phyloP scores from a whole-genome alignment of 805 yeast genomes.

The Sungouiella thailandica region DNA sequence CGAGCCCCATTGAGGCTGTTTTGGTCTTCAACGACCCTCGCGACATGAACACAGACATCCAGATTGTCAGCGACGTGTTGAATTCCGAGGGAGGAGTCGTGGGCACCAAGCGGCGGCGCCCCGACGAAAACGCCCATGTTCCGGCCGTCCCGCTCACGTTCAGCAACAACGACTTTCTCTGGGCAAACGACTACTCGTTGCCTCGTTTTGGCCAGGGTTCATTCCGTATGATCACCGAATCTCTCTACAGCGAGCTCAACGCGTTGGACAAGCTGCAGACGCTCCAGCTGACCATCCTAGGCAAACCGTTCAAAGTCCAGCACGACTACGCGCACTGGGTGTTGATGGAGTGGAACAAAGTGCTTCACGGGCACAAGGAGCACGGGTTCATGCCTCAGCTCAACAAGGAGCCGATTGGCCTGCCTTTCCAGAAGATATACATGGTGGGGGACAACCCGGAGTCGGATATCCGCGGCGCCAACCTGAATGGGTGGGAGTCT shows the following conservation, averaged over 20 bases:
- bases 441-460: conserved; percentile 99
- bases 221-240: conserved; percentile 58
- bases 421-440: conserved; percentile 54
- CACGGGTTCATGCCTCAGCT: conserved; percentile 36
- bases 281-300: conserved; percentile 57
- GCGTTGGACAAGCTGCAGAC: conserved; percentile 28
- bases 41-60: conserved; percentile 82
- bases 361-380: conserved; percentile 21
- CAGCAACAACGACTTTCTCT: conserved; percentile 76
- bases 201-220: conserved; percentile 94
- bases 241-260: conserved; percentile 52
- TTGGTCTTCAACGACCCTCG: conserved; percentile 86
- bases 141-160: conserved; percentile 72
- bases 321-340: conserved; percentile 80
- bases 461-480: conserved; percentile 88
- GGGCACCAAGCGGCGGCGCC: conserved; percentile 50
- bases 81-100: conserved; percentile 57
- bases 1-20: conserved; percentile 61
- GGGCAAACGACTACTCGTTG: conserved; percentile 77
- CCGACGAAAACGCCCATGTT: conserved; percentile 16
- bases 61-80: conserved; percentile 67
- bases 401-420: conserved; percentile 29
- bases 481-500: conserved; percentile 82
- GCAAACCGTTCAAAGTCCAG: conserved; percentile 76
- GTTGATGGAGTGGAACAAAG: conserved; percentile 50